These are phyloP conservation scores for Pichia sp. DNA, from an alignment of 1,139 yeast species.

Conservation along the genomic window DNA sequence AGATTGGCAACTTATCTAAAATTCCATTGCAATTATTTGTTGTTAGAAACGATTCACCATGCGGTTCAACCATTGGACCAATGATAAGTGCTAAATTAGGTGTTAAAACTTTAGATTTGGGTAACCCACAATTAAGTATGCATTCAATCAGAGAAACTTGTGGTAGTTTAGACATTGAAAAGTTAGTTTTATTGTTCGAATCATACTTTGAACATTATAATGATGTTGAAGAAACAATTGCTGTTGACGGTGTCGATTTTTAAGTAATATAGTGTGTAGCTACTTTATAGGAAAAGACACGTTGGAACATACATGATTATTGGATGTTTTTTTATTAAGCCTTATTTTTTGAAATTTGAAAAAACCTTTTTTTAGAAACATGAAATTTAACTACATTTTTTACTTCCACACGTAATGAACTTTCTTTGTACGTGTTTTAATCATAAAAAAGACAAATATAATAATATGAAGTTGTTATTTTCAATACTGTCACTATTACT, in stretches of 20 bases:
- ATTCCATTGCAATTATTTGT: constrained; percentile 81
- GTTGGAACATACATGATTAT: too few relatives aligned
- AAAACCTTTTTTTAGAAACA: too few relatives aligned
- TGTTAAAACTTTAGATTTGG: constrained; percentile 81
- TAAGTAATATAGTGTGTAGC: not conserved
- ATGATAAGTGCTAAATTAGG: constrained; percentile 85
- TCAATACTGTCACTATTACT: not conserved
- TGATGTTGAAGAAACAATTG: constrained; percentile 29
- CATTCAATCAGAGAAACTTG: constrained; percentile 94
- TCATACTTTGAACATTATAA: constrained; percentile 50
- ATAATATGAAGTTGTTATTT: not conserved
- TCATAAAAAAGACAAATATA: not conserved
- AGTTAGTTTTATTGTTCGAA: constrained; percentile 54
- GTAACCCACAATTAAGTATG: constrained; percentile 93
- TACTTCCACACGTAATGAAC: not conserved
- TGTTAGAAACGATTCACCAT: constrained; percentile 84
- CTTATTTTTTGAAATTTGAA: not conserved
- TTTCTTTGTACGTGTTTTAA: not conserved
- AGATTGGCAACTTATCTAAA: constrained; percentile 57
- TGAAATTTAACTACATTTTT: too few relatives aligned
- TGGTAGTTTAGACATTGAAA: constrained; percentile 67
- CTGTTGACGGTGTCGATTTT: constrained; percentile 28
- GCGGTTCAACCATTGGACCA: constrained; percentile 97
- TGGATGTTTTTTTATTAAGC: too few relatives aligned
- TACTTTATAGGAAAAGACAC: not conserved